These are phyloP conservation scores for Nothophaeocryptopus gaeumannii DNA, from an alignment of 2,329 filamentous ascomycete species.

Conservation along the genomic window DNA sequence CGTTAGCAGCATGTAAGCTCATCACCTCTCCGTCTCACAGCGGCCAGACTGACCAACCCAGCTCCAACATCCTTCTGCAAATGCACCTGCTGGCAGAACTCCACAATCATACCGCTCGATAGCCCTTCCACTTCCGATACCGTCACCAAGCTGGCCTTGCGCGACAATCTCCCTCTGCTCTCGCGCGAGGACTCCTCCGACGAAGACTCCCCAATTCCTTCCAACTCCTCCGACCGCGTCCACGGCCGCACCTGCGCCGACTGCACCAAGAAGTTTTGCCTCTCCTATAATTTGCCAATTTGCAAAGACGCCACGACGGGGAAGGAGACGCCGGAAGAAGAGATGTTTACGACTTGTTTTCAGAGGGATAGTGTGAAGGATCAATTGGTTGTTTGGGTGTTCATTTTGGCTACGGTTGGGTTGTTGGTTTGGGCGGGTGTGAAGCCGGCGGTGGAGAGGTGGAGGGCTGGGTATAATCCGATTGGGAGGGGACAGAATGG, in stretches of 20 bases:
- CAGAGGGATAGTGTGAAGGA: constrained; percentile 68
- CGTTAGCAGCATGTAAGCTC: constrained; percentile 45
- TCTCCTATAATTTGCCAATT: constrained; percentile 60
- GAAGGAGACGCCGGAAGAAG: constrained; percentile 59
- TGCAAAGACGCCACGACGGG: constrained; percentile 47
- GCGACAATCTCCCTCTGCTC: constrained; percentile 11
- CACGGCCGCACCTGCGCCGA: constrained; percentile 55
- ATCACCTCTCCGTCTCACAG: not conserved
- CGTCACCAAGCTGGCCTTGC: constrained; percentile 16
- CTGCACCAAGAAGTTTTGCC: constrained; percentile 66
- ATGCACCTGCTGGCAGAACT: constrained; percentile 67
- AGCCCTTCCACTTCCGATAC: constrained; percentile 35
- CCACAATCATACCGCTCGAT: constrained; percentile 64
- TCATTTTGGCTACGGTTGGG: constrained; percentile 62
- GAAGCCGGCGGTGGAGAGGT: constrained; percentile 56
- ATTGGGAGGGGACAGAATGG: too few relatives aligned
- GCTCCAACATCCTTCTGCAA: constrained; percentile 66
- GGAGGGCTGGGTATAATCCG: constrained; percentile 20
- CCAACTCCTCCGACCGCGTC: constrained; percentile 17
- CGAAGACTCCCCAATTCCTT: constrained; percentile 10
- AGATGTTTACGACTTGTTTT: constrained; percentile 65
- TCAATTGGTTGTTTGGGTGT: constrained; percentile 63
- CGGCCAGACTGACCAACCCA: constrained; percentile 24
- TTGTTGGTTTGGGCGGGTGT: constrained; percentile 60
- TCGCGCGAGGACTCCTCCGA: constrained; percentile 10